These are phyloP conservation scores for Euphorbia lathyris DNA, from an alignment of 345 rosid genomes.

Conservation along the genomic window DNA sequence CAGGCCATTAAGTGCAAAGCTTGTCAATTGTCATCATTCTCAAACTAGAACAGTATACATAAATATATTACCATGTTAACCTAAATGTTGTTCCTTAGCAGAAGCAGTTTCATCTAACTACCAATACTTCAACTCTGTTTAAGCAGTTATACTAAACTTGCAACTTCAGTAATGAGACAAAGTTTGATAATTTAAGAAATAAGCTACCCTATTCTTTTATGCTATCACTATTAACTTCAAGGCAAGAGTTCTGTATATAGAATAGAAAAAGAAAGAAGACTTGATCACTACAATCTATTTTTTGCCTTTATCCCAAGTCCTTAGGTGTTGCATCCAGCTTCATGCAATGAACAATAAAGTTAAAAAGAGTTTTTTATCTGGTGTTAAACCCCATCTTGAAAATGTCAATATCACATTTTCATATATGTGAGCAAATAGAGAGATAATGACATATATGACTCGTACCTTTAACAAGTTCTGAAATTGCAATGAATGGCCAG, in stretches of 20 bases:
- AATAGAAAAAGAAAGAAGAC: no score
- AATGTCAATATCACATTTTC: not conserved
- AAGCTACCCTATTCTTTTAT: no score
- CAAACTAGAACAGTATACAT: no score
- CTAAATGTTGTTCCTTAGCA: not conserved
- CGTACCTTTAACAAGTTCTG: slow-evolving; percentile 87
- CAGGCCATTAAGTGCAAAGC: no score
- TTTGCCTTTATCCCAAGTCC: not conserved
- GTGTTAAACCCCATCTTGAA: not conserved
- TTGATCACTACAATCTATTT: no score
- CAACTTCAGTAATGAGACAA: no score
- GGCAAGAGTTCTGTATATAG: no score
- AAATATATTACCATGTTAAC: not conserved
- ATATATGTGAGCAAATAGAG: not conserved
- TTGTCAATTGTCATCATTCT: no score
- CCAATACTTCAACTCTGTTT: not conserved
- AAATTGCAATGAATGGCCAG: slow-evolving; percentile 79
- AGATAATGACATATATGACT: not conserved
- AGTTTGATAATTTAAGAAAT: no score
- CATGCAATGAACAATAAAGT: not conserved
- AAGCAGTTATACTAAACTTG: no score
- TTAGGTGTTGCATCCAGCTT: not conserved
- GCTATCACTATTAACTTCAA: no score
- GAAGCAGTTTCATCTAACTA: not conserved
- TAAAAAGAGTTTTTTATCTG: not conserved